phyloP scores from a whole-genome alignment of 345 rosid genomes.

The Moricandia moricandioides region DNA sequence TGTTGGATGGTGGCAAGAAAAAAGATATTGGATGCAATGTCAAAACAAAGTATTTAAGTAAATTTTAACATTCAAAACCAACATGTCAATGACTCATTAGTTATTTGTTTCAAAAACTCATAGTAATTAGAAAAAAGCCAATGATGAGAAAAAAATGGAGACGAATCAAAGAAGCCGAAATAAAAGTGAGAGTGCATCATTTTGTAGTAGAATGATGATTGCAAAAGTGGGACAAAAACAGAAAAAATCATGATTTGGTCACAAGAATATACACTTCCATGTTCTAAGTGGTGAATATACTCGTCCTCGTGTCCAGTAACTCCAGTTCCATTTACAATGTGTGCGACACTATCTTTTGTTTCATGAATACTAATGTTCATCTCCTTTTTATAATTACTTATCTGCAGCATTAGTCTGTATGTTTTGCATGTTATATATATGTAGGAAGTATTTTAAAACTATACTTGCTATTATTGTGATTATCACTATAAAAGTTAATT shows the following conservation, averaged over 20 bases:
- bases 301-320: no score
- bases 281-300: constrained; percentile 24
- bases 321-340: background rate
- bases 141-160: background rate
- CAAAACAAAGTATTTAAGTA: background rate
- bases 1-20: no score
- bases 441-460: background rate
- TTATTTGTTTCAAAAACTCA: constrained; percentile 11
- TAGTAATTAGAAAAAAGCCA: background rate
- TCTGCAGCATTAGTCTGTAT: background rate
- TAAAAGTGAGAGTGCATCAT: constrained; percentile 27
- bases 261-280: constrained; percentile 17
- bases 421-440: background rate
- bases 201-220: constrained; percentile 32
- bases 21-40: background rate
- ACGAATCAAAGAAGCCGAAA: constrained; percentile 11
- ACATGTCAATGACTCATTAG: background rate
- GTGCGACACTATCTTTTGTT: background rate
- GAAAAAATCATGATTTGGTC: constrained; percentile 32
- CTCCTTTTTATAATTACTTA: background rate
- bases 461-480: background rate
- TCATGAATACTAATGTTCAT: background rate
- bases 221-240: constrained; percentile 31
- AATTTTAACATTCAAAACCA: background rate
- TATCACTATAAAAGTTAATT: background rate